Evolutionary conservation across 2,329 filamentous ascomycete species (phyloP).

Genomic region (Waltergamsia citrina): DNA sequence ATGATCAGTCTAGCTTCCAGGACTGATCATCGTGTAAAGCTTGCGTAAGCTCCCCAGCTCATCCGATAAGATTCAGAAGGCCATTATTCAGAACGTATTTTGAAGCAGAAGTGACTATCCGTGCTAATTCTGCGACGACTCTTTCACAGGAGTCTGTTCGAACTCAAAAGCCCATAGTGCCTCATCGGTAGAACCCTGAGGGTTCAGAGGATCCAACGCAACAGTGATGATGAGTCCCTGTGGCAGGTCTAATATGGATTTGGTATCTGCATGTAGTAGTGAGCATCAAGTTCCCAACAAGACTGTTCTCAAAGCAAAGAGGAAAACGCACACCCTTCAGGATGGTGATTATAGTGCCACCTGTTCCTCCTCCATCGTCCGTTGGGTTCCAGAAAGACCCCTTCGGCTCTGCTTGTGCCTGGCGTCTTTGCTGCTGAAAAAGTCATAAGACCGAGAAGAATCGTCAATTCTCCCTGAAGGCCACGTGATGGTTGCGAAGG

Average conservation of each 20-base stretch:
- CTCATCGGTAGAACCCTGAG: constrained; percentile 13
- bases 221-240: constrained; percentile 23
- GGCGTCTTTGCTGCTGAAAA: constrained; percentile 10
- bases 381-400: constrained; percentile 12
- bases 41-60: too few relatives aligned
- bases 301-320: neutral
- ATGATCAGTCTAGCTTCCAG: neutral
- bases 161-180: constrained; percentile 16
- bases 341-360: constrained; percentile 12
- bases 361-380: constrained; percentile 14
- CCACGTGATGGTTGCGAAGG: constrained; percentile 14
- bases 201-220: constrained; percentile 19
- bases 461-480: constrained; percentile 24
- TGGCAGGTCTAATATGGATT: constrained; percentile 10
- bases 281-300: neutral
- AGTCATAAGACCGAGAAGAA: constrained; percentile 30
- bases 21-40: neutral
- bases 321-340: constrained; percentile 16
- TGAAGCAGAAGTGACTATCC: too few relatives aligned
- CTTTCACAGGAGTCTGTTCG: constrained; percentile 12
- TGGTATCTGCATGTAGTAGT: too few relatives aligned
- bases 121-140: too few relatives aligned
- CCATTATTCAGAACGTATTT: too few relatives aligned
- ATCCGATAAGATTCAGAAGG: too few relatives aligned
- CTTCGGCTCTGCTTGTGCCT: constrained; percentile 5